Evolutionary conservation across 176 grass and related monocot species (phyloP), one percentile per base, ranked within the genome.

Genomic region (Oryza nivara): DNA sequence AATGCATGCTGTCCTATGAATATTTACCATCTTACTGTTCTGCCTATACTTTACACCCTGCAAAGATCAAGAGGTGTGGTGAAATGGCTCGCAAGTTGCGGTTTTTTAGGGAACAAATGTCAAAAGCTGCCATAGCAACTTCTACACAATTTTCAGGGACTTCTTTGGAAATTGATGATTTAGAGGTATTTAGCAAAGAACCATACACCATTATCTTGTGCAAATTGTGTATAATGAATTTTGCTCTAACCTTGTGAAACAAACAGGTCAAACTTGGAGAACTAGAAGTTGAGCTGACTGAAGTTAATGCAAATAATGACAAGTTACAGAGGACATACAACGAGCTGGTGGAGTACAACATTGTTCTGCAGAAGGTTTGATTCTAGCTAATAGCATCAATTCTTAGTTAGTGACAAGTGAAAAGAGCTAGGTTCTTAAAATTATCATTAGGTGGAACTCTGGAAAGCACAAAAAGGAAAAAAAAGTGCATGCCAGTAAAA

Each of bases 281-380:
- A 71, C 75, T 92, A 35, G 96, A 98, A 91, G 46, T 81, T 80
- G 96, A 98, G 80, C 85, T 98, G 60, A 95, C 72, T 74, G 96
- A 98, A 91, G 96, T 95, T 76, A 98, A 98, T 85, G 72, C 89
- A 84, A 95, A 98, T 73, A 95, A 88, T 70, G 91, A 93, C 22
- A 98, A 95, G 78, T 80, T 98, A n/a, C 93, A 89, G 83, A 90
- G 91, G 78, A 83, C 91, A 77, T 93, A 89, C 82, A 93, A 95
- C 72, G 96, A 98, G 78, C 85, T 98, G 40, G 68, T 93, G 64
- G 96, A 98, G 79, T 98, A 95, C 85, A 91, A 82, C 74, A 73
- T 93, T 85, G 85, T 98, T 90, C 91, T 98, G 30, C 83, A 98
- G 77, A 98, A 95, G 96, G 96, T 98, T 90, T 56, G n/a, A 4